phyloP scores from a whole-genome alignment of 768 basidiomycete genomes.

The Auriculariales sp. region DNA sequence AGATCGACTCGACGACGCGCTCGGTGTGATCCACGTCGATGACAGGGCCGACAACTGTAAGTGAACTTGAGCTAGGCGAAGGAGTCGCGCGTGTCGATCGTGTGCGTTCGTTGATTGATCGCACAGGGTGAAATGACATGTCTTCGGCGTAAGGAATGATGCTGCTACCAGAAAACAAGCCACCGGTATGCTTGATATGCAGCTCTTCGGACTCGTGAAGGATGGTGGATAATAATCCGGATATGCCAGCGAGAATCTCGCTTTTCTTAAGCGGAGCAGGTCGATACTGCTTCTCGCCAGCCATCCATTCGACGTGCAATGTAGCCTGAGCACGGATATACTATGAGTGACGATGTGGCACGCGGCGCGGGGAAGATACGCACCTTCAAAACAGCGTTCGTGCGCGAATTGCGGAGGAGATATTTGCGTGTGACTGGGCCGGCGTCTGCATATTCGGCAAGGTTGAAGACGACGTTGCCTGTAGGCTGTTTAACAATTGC shows the following conservation, averaged over 20 bases:
- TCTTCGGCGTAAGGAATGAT: background rate
- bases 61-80: background rate
- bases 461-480: constrained; percentile 52
- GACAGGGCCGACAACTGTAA: background rate
- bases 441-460: constrained; percentile 57
- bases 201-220: constrained; percentile 1
- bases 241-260: constrained; percentile 57
- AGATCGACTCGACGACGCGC: constrained; percentile 61
- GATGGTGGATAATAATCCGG: constrained; percentile 32
- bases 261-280: constrained; percentile 58
- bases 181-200: background rate
- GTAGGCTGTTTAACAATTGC: constrained; percentile 44
- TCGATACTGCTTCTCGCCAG: constrained; percentile 39
- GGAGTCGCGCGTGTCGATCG: background rate
- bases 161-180: background rate
- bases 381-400: constrained; percentile 66
- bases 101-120: background rate
- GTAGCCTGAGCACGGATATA: constrained; percentile 30
- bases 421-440: constrained; percentile 48
- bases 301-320: constrained; percentile 37
- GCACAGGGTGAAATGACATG: background rate
- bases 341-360: background rate
- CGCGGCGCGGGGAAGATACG: constrained; percentile 4
- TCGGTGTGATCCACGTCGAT: constrained; percentile 36
- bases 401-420: constrained; percentile 57